Evolutionary conservation across 164 flowering plant genomes (phyloP), one percentile per base, ranked within the genome.

Genomic region (Warburgia ugandensis): DNA sequence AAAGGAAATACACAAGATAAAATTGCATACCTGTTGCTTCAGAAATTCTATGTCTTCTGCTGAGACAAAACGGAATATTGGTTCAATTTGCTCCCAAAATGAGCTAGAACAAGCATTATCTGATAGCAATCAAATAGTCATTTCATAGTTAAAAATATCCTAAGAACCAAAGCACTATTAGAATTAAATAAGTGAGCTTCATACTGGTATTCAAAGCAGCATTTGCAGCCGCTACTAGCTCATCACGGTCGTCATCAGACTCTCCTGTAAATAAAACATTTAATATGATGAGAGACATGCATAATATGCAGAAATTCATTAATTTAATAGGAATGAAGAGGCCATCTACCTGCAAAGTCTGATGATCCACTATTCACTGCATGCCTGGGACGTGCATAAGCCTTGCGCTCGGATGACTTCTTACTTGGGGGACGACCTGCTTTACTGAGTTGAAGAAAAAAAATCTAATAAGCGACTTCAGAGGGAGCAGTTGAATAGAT

Each of bases 21-120:
- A n/a, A n/a, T n/a, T n/a, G n/a, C n/a, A n/a, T n/a, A n/a, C 97
- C 88, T 78, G 84, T 60, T 80, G 80, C 70, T 71, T 86, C 60
- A 86, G 58, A 75, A 44, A 74, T 41, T 60, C 45, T 26, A 80
- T 68, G 38, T 80, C 81, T 29, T 40, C 69, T 51, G 76, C 81
- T 45, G 89, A 74, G 45, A 90, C 59, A 56, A 70, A 75, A 59
- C 90, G 66, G 62, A 86, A 84, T 48, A 66, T 48, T 14, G 73
- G 81, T 61, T 90, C 97, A 77, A 79, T 77, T 59, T 73, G 75
- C 68, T 59, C 79, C 97, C 94, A 90, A 60, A 90, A 86, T 39
- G 72, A 14, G 71, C 70, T 68, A 6, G 79, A 58, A 46, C 72
- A 70, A 27, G 79, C 73, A 54, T 73, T 64, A 54, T 61, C 97